Percentiles rank a stretch among this genome's conserved stretches.
Conservation (phyloP, 495 filamentous ascomycete genomes). For the Penicillium malachiteum region DNA sequence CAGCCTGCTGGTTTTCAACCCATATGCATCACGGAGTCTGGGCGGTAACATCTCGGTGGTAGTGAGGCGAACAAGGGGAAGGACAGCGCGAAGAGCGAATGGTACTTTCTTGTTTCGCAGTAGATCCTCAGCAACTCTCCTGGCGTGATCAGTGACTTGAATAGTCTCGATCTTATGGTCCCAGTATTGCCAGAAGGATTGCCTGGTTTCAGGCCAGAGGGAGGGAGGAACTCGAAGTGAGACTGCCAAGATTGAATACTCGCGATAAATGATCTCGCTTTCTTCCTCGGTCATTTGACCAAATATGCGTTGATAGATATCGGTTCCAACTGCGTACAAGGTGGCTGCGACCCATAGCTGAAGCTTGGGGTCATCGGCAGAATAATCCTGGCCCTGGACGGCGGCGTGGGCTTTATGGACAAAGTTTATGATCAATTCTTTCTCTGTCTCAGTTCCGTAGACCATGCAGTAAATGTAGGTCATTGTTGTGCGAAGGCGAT, state of each 20-base stretch:
- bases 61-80: conserved; percentile 29
- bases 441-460: conserved; percentile 36
- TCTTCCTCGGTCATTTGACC: conserved; percentile 20
- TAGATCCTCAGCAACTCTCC: conserved; percentile 32
- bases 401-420: conserved; percentile 34
- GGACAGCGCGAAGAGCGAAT: conserved; percentile 18
- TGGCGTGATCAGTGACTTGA: conserved; percentile 31
- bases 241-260: conserved; percentile 38
- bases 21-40: conserved; percentile 29
- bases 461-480: conserved; percentile 45
- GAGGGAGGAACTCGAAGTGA: conserved; percentile 33
- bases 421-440: conserved; percentile 32
- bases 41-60: conserved; percentile 35
- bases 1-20: conserved; percentile 18
- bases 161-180: conserved; percentile 31
- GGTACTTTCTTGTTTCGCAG: conserved; percentile 27
- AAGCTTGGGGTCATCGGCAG: conserved; percentile 33
- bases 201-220: conserved; percentile 35
- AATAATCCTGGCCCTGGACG: conserved; percentile 32
- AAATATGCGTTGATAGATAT: conserved; percentile 37
- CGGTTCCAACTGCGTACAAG: conserved; percentile 34
- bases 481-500: conserved; percentile 44
- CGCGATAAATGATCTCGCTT: conserved; percentile 32
- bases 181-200: conserved; percentile 45
- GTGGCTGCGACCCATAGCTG: conserved; percentile 47